Base-by-base conservation (phyloP, 192 early-diverging fungal genomes). In the Diversispora epigaea region DNA sequence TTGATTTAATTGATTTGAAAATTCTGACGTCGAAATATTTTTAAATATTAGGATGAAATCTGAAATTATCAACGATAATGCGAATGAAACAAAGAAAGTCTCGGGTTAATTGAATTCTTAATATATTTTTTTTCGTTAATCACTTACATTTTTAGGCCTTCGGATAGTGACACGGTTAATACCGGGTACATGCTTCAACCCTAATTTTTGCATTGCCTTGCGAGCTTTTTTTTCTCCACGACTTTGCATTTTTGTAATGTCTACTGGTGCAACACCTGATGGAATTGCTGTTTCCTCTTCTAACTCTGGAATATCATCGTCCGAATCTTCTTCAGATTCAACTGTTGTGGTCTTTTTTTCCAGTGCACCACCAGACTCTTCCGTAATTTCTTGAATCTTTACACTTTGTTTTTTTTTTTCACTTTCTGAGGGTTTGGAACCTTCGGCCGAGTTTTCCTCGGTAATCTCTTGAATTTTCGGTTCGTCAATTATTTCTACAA, bases 141-240 rank as follows among this genome's bases (percentile, higher is more conserved):
- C 43, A 84, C 88, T 55, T 83, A 92, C 89, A 83, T 89, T 89
- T 70, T 88, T 84, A 75, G 90, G 88, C 81, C 94, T 89, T 72
- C 93, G 88, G 76, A 99, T 87, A 80, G 91, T 94, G 69, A 99
- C 94, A 79, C 94, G 91, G 81, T 80, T 91, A 84, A 98, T 91
- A 45, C 92, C 96, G 44, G 88, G 75, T 71, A 97, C 90, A 78
- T 85, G 86, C 86, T 94, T 90, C 58, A 99, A 88, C 70, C 96
- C 96, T 80, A 93, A 89, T 88, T 94, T 94, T 79, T 86, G 82
- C 82, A 99, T 86, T 54, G 94, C 95, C 91, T 99, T 98, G 81
- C 97, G 91, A 63, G 97, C 96, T 92, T 99, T 97, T 86, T 91
- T 91, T 87, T 99, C 96, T 75, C 89, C 87, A 71, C 91, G 92